Evolutionary conservation across 331 rosid genomes (phyloP).

Genomic region (Acacia concinna): DNA sequence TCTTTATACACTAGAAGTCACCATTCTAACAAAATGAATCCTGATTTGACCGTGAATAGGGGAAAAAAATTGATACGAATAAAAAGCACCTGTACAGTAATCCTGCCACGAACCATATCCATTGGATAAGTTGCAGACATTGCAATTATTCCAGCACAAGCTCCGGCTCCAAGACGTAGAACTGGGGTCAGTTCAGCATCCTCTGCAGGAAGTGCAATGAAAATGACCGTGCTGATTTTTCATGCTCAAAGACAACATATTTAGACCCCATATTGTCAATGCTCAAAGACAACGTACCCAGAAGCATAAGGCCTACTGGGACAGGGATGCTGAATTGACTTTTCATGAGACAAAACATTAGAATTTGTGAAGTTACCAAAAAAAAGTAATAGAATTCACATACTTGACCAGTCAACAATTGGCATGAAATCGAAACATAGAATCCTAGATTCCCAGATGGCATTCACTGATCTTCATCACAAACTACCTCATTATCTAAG

Average conservation of each 20-base stretch:
- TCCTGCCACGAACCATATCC: constrained; percentile 99
- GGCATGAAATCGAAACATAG: too few relatives aligned
- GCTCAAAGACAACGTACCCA: neutral
- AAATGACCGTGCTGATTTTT: too few relatives aligned
- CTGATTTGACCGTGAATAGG: constrained; percentile 3
- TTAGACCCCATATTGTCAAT: constrained; percentile 11
- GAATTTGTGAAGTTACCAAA: neutral
- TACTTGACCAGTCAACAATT: too few relatives aligned
- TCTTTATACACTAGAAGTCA: neutral
- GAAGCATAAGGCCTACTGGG: neutral
- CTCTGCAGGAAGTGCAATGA: constrained; percentile 54
- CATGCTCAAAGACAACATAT: too few relatives aligned
- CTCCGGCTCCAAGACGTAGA: constrained; percentile 99
- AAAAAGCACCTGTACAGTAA: constrained; percentile 84
- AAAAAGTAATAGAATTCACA: neutral
- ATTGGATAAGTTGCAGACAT: constrained; percentile 99
- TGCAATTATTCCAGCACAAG: constrained; percentile 98
- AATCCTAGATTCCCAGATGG: too few relatives aligned
- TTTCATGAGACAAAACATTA: neutral
- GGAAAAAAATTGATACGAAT: neutral
- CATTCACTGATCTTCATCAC: neutral
- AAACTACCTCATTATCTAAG: neutral
- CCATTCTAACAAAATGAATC: constrained; percentile 14
- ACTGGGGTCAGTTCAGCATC: constrained; percentile 94
- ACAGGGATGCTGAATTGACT: neutral